Conservation (phyloP, 805 yeast species). For the Saturnispora sanitii region DNA sequence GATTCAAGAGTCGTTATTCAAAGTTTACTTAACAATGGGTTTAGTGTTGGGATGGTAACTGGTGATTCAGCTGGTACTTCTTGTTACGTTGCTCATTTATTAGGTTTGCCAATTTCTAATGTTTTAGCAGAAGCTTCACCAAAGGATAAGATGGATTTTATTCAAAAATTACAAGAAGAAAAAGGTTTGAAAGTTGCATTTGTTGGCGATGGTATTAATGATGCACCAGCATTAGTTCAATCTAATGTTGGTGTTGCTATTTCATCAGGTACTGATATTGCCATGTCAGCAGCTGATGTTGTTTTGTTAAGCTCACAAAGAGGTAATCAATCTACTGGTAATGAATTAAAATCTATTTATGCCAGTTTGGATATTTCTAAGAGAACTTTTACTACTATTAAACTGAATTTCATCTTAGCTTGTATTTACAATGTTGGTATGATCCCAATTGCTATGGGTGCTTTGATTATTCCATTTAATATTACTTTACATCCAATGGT, state of each 20-base stretch:
- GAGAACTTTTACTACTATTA: conserved; percentile 63
- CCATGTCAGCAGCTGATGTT: conserved; percentile 93
- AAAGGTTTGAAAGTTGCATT: conserved; percentile 53
- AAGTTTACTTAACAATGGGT: conserved; percentile 41
- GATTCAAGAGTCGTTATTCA: conserved; percentile 55
- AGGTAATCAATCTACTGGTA: conserved; percentile 12
- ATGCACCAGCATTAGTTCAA: conserved; percentile 88
- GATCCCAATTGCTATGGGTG: conserved; percentile 92
- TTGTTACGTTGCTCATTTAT: conserved; percentile 46
- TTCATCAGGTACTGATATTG: conserved; percentile 89
- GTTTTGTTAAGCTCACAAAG: conserved; percentile 43
- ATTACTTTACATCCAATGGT: conserved; percentile 75
- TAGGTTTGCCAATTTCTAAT: conserved; percentile 56
- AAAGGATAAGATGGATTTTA: conserved; percentile 59
- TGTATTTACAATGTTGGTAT: conserved; percentile 71
- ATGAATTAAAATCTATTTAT: conserved; percentile 33
- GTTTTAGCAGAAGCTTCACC: conserved; percentile 75
- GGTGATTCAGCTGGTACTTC: conserved; percentile 75
- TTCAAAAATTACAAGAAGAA: conserved; percentile 41
- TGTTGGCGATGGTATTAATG: conserved; percentile 97
- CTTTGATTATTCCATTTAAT: conserved; percentile 65
- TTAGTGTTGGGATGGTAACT: conserved; percentile 73
- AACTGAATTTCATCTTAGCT: conserved; percentile 81
- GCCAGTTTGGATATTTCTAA: conserved; percentile 60
- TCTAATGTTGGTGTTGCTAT: conserved; percentile 88